Base-by-base conservation (phyloP, 441 rosid species). In the Macaranga tanarius region DNA sequence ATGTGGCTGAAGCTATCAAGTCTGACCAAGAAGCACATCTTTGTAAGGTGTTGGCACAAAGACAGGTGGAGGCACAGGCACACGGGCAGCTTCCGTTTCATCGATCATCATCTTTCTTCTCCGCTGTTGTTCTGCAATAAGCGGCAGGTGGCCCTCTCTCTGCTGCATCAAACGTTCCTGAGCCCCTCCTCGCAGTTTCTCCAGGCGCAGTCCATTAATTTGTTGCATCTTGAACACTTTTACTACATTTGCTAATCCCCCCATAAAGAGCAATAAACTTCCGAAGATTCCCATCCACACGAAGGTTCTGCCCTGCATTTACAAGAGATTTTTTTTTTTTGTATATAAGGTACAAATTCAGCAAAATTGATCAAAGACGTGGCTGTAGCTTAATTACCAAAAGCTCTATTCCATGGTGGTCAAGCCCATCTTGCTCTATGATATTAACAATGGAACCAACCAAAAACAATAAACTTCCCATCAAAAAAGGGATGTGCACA, bases 161-260 rank as follows among this genome's bases (percentile, higher is more conserved):
- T 45, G 85, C 40, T 56, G 76, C 19, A 80, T 40, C 74, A 90
- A 78, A 28, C 81, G 70, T 69, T 87, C 92, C 15, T 86, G 91
- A 5, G 92, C 97, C 70, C 93, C 92, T 64, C 97, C 95, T 0
- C 93, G 71, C 26, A 90, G 77, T 74, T 90, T 93, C 88, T 91
- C 96, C 0, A 90, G 84, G 74, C 88, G 77, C 7, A 86, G 75
- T 16, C 86, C 88, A 26, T 61, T 68, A 8, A 76, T 74, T 64
- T 88, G 93, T 65, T 86, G 89, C 77, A 91, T 86, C 83, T 88
- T 85, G 81, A 91, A 90, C 73, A 91, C 91, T 76, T 88, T 93
- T 3, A 88, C 86, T 2, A 86, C 86, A 31, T 90, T 91, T 47
- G 83, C 78, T 26, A 90, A 67, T 68, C 96, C 97, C 65, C 88